These are phyloP conservation scores for Excoecaria agallocha DNA, from an alignment of 345 rosid genomes.

Conservation along the genomic window DNA sequence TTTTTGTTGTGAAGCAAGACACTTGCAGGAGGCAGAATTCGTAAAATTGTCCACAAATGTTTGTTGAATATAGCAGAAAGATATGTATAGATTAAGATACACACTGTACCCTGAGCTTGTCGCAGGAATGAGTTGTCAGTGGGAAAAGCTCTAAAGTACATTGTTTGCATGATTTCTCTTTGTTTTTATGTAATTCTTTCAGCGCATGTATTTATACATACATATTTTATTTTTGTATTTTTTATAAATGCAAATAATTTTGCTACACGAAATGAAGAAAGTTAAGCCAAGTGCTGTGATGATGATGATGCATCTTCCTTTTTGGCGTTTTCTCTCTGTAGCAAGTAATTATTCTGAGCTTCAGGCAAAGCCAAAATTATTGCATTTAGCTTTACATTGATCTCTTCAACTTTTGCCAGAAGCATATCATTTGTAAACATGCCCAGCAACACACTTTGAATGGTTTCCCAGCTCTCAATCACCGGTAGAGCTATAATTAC, in stretches of 20 bases:
- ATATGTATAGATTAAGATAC: neutral
- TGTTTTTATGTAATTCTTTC: neutral
- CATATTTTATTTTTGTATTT: too few species aligned
- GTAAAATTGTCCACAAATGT: neutral
- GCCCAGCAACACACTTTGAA: conserved; percentile 52
- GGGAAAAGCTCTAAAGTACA: neutral
- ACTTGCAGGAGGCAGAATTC: neutral
- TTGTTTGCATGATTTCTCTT: neutral
- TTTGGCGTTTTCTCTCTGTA: conserved; percentile 52
- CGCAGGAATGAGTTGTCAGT: neutral
- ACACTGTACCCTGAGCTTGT: neutral
- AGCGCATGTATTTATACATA: neutral
- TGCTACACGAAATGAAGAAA: neutral
- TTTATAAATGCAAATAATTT: neutral
- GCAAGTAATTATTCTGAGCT: conserved; percentile 56
- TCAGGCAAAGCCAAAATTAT: conserved; percentile 63
- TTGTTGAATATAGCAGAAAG: neutral
- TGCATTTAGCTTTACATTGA: conserved; percentile 48
- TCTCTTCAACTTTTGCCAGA: conserved; percentile 60
- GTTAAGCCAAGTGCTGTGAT: conserved; percentile 27
- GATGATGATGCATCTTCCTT: conserved; percentile 24
- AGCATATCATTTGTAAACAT: conserved; percentile 75
- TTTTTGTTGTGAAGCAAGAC: neutral
- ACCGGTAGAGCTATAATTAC: conserved; percentile 67
- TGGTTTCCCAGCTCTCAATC: conserved; percentile 77